Evolutionary conservation across 106 monocot genomes (phyloP), one percentile per base, ranked within the genome.

Genomic region (Amphibolis antarctica): DNA sequence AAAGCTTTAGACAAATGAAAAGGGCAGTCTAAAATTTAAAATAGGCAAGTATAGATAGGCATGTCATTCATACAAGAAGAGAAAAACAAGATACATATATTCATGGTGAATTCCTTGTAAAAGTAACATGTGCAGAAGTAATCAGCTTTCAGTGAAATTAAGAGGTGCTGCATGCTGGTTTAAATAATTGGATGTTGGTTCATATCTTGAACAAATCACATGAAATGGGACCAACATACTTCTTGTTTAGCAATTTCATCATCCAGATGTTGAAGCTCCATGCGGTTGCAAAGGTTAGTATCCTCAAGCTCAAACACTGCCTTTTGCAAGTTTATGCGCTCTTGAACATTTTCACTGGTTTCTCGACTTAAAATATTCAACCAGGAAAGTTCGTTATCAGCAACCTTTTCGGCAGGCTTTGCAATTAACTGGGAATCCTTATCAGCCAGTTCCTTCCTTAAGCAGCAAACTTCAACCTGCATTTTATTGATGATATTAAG

Each of bases 291-390:
- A 68, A 85, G 69, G 62, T 98, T 98, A 18, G 87, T 98, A 73
- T 98, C 98, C 64, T 98, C 98, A 21, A 98, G 71, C 62, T 98
- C 98, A 77, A 98, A 88, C 24, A 91, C 59, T 48, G 98, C 98
- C 69, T 88, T 98, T 59, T 98, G 98, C 26, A 91, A 80, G 56
- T 98, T 98, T 64, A 98, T 91, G 49, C 98, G 84, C 60, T 98
- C 98, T 63, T 98, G 98, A 61, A 91, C 98, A 77, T 98, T 98
- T 76, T 98, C 98, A 69, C 85, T 83, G 19, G 85, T 98, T 76
- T 98, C 91, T 31, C 70, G 76, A 64, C 98, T 91, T 67, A 98
- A 76, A 68, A 84, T 48, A 71, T 98, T 83, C 49, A 98, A 73
- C 98, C 82, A 98, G 15, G 98, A 88, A 65, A 91, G 78, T 67